Percentiles rank a stretch among this genome's conserved stretches.
phyloP scores from a whole-genome alignment of 2,329 filamentous ascomycete species.

The Elsinoe perseae region DNA sequence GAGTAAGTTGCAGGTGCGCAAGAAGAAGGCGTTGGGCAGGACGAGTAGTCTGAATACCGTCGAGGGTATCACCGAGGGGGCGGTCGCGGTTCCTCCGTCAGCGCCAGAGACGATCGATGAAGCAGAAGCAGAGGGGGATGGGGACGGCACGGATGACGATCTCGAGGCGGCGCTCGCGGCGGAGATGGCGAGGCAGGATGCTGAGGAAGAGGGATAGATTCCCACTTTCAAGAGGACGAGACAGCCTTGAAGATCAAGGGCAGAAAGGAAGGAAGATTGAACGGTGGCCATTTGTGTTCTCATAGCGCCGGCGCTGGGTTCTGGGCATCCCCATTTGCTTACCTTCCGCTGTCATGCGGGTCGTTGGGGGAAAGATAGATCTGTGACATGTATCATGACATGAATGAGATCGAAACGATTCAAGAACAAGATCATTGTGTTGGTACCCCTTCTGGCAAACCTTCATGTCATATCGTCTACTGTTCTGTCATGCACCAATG shows the following conservation, averaged over 20 bases:
- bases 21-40: constrained; percentile 40
- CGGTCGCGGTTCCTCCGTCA: constrained; percentile 33
- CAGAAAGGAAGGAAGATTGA: not conserved
- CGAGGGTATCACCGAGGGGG: constrained; percentile 25
- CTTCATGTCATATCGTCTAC: not conserved
- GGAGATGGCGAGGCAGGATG: constrained; percentile 32
- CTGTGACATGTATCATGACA: constrained; percentile 11
- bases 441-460: not conserved
- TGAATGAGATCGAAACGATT: constrained; percentile 4
- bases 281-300: not conserved
- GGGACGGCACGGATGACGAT: constrained; percentile 38
- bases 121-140: constrained; percentile 33
- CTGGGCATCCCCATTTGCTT: not conserved
- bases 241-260: constrained; percentile 15
- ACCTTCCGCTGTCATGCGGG: not conserved
- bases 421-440: not conserved
- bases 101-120: constrained; percentile 24
- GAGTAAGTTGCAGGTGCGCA: constrained; percentile 40
- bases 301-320: constrained; percentile 11
- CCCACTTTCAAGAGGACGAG: too few relatives aligned
- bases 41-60: constrained; percentile 42
- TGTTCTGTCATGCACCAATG: not conserved
- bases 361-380: constrained; percentile 1
- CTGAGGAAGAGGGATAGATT: constrained; percentile 33
- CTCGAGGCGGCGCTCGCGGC: constrained; percentile 49